phyloP scores from a whole-genome alignment of 2,329 filamentous ascomycete genomes.

The Teratosphaeria viscida region DNA sequence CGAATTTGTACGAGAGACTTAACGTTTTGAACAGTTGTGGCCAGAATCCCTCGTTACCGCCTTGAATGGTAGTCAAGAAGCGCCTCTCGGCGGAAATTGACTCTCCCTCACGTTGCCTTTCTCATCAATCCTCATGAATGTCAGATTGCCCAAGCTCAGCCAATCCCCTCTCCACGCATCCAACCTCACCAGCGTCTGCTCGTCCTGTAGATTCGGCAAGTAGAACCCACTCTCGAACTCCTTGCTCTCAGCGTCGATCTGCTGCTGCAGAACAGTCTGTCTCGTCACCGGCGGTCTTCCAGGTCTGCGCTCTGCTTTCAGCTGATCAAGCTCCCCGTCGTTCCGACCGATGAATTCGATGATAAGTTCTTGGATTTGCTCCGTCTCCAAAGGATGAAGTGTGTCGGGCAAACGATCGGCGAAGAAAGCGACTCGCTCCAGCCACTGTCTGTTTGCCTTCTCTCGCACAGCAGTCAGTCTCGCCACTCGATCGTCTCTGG shows the following conservation, averaged over 20 bases:
- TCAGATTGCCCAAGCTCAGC: constrained; percentile 64
- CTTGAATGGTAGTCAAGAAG: constrained; percentile 16
- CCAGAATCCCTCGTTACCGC: background rate
- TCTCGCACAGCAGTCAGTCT: constrained; percentile 58
- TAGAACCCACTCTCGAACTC: constrained; percentile 80
- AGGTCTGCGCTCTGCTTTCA: constrained; percentile 61
- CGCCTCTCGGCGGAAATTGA: constrained; percentile 60
- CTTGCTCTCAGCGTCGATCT: constrained; percentile 58
- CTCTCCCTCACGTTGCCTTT: constrained; percentile 56
- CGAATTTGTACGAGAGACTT: no score
- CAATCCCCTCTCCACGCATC: constrained; percentile 74
- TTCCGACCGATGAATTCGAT: constrained; percentile 46
- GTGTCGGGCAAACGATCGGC: constrained; percentile 36
- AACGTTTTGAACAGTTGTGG: no score
- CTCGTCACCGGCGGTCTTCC: constrained; percentile 68
- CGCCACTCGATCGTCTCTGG: constrained; percentile 72
- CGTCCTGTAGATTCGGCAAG: constrained; percentile 67
- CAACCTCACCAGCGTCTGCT: constrained; percentile 54
- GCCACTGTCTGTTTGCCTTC: constrained; percentile 60
- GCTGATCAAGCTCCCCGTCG: constrained; percentile 56
- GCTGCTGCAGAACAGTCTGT: constrained; percentile 67
- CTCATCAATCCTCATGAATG: constrained; percentile 64
- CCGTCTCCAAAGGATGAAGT: constrained; percentile 24
- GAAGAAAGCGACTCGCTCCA: constrained; percentile 57
- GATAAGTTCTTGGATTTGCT: constrained; percentile 42